Evolutionary conservation across 2,329 filamentous ascomycete genomes (phyloP), one percentile per base, ranked within the genome.

Genomic region (Magnaporthales sp.): DNA sequence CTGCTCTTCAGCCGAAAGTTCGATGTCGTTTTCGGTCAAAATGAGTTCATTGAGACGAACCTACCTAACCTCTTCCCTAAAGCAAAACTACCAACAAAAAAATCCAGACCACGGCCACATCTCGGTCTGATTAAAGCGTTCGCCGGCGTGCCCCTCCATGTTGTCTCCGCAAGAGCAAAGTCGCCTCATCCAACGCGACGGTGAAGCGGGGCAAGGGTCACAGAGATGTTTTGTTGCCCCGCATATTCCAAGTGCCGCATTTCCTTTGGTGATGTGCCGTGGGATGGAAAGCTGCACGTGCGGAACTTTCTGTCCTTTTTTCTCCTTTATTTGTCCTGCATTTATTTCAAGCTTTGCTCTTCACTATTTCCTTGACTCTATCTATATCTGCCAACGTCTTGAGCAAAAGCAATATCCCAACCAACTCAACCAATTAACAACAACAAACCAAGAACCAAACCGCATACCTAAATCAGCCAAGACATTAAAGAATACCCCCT

Each of bases 161-260:
- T 63, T 19, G 29, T 27, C 61, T 63, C 61, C 61, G 29, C 61
- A 38, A 32, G 27, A 63, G 61, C 32, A 32, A 32, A 63, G n/a
- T 32, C 30, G 56, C 56, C 26, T 27, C 56, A 24, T 60, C 38
- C 38, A 27, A 27, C 56, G 9, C 26, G 56, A 60, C 56, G 56
- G 13, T 24, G 56, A 27, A 60, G 56, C 56, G 56, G 56, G 56
- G 56, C 56, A 60, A 60, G 56, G 56, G 56, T 60, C 56, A 11
- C 56, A 27, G 56, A 60, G 56, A 60, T 27, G 56, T 60, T 60
- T 60, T 60, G 56, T 7, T 60, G 56, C 56, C 56, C 56, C 56
- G 56, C 56, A 60, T 60, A 60, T 27, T 15, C 26, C 22, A 27
- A 27, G 13, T 27, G 56, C 54, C 54, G 54, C 24, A 58, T 58